Conservation (phyloP, 495 filamentous ascomycete species). For the Cercophora sp. region DNA sequence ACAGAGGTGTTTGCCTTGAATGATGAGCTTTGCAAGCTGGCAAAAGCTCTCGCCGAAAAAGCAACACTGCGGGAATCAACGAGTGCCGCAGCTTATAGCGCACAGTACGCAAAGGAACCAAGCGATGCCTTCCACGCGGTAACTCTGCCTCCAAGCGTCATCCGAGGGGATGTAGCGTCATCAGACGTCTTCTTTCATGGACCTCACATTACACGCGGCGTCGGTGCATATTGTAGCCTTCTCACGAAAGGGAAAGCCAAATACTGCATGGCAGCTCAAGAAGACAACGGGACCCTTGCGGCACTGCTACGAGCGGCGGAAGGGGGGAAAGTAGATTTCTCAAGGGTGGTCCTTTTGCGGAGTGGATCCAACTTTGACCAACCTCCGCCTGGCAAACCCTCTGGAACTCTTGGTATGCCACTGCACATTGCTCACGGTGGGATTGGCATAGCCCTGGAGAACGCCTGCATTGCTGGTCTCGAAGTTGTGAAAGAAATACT, state of each 20-base stretch:
- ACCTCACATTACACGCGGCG: background rate
- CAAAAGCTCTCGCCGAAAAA: background rate
- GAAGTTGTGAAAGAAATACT: conserved; percentile 7
- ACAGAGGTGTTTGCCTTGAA: conserved; percentile 7
- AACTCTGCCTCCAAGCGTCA: conserved; percentile 7
- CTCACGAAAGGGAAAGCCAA: background rate
- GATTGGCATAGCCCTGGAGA: conserved; percentile 7
- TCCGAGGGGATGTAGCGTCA: conserved; percentile 6
- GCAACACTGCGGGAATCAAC: background rate
- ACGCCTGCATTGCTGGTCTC: background rate
- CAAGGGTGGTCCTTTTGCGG: conserved; percentile 6
- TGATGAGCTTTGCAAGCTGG: conserved; percentile 4
- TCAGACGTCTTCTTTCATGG: conserved; percentile 11
- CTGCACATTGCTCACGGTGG: conserved; percentile 8
- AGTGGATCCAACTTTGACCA: conserved; percentile 11
- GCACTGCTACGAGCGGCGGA: conserved; percentile 1
- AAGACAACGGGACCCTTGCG: conserved; percentile 6
- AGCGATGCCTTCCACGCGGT: background rate
- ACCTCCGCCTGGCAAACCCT: background rate
- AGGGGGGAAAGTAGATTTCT: conserved; percentile 2
- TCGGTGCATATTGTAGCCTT: conserved; percentile 2
- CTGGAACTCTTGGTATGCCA: background rate
- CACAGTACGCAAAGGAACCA: background rate
- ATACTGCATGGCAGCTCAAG: conserved; percentile 11
- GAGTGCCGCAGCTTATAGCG: conserved; percentile 3